Evolutionary conservation across 495 filamentous ascomycete genomes (phyloP).

Genomic region (Cercophora scortea): DNA sequence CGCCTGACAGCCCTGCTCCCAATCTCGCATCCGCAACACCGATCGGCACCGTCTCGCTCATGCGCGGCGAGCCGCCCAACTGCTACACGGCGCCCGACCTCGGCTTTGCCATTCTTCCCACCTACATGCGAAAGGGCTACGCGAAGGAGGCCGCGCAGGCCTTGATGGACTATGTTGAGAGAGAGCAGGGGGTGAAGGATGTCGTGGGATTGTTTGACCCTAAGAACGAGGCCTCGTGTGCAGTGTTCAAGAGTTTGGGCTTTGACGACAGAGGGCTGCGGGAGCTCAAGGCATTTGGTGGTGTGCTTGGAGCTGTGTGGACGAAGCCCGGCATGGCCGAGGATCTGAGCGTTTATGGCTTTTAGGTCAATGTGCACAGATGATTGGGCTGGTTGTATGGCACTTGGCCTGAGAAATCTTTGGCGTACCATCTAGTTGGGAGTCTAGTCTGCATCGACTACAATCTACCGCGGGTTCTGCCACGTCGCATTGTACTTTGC

Average conservation of each 20-base stretch:
- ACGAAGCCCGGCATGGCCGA: constrained; percentile 16
- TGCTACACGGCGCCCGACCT: constrained; percentile 25
- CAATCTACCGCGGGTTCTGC: background rate
- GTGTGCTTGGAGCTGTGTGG: constrained; percentile 20
- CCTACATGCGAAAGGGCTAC: constrained; percentile 30
- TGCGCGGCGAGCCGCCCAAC: constrained; percentile 18
- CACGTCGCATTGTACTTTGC: constrained; percentile 1
- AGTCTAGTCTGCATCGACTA: too few species aligned
- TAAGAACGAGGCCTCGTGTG: constrained; percentile 17
- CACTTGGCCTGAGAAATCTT: too few species aligned
- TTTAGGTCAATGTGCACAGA: background rate
- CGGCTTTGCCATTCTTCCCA: constrained; percentile 25
- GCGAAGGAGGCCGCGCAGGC: constrained; percentile 28
- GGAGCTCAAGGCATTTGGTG: constrained; percentile 22
- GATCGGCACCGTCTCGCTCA: constrained; percentile 24
- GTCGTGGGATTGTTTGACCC: constrained; percentile 16
- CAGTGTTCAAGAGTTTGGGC: constrained; percentile 27
- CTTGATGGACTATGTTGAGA: constrained; percentile 21
- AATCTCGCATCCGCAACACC: background rate
- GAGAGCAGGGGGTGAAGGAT: constrained; percentile 14
- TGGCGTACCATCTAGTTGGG: too few species aligned
- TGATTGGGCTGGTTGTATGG: too few species aligned
- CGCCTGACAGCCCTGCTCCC: background rate
- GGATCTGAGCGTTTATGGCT: constrained; percentile 22
- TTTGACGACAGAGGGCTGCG: constrained; percentile 20